Evolutionary conservation across 805 yeast species (phyloP), one percentile per base, ranked within the genome.

Genomic region (Sporopachydermia lactativora): DNA sequence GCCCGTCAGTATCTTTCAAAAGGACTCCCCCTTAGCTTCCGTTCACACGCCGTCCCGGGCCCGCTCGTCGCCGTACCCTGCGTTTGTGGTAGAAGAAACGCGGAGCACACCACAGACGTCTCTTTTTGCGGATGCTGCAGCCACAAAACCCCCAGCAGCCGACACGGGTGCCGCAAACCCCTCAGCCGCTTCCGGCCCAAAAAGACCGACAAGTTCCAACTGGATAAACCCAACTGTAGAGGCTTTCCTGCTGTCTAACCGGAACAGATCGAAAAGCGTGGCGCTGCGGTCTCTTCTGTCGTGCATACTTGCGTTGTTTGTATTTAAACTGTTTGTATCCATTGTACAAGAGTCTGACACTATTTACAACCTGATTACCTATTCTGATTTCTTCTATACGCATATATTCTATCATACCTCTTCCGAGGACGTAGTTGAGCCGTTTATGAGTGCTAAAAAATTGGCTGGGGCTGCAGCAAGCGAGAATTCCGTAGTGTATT

Each of bases 221-320:
- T 42, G n/a, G 45, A 39, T 34, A 3, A 24, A 24, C n/a, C 31
- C 31, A 8, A n/a, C n/a, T 8, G 31, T 24, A 8, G 31, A 8
- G 8, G n/a, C 8, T 8, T 8, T 24, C n/a, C 31, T 24, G 31
- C n/a, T 24, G 13, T 8, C 8, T n/a, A 24, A n/a, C 31, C 8
- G n/a, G n/a, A n/a, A 24, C 13, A 24, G n/a, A 24, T 24, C 31
- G n/a, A 24, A 24, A n/a, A n/a, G 13, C n/a, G 8, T 24, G 8
- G 31, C 31, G 8, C 8, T 24, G 13, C 8, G n/a, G n/a, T 24
- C 31, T 8, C 31, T 24, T 24, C 31, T 24, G 8, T 8, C 31
- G n/a, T 8, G 31, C 31, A n/a, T 24, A 8, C n/a, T 24, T 8
- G 8, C n/a, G 8, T n/a, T 24, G 8, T 24, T 24, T n/a, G 8